Conservation (phyloP, 1,284 basidiomycete genomes). For the Ceratobasidium sp. region DNA sequence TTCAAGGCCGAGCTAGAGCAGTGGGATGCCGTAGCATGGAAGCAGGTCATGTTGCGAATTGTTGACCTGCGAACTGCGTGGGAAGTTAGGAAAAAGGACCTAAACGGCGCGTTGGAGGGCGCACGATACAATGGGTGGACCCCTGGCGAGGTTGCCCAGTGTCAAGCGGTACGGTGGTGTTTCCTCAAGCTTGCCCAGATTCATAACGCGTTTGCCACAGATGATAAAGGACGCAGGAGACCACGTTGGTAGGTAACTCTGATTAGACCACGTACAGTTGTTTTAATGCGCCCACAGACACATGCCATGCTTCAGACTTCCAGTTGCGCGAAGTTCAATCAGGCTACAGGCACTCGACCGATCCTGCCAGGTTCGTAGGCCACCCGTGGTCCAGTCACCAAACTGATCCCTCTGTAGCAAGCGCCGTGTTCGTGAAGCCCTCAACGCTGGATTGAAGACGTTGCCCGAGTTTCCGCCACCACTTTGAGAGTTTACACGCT, state of each 20-base stretch:
- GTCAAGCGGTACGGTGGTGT: constrained; percentile 23
- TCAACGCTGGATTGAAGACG: constrained; percentile 32
- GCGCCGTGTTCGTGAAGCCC: constrained; percentile 32
- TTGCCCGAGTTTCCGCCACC: constrained; percentile 40
- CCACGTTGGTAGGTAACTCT: constrained; percentile 21
- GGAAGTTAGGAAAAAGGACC: constrained; percentile 32
- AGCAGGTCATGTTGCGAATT: constrained; percentile 39
- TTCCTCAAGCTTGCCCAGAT: not conserved
- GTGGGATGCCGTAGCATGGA: constrained; percentile 38
- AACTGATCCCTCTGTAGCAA: constrained; percentile 24
- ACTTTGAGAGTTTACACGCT: constrained; percentile 1
- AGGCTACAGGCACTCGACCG: constrained; percentile 41
- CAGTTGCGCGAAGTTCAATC: constrained; percentile 34
- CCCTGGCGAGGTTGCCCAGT: constrained; percentile 31
- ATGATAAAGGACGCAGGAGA: constrained; percentile 40
- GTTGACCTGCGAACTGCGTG: constrained; percentile 27
- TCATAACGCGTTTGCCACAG: not conserved
- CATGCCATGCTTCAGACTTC: constrained; percentile 42
- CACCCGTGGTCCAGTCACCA: not conserved
- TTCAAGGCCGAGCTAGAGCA: constrained; percentile 37
- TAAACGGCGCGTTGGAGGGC: constrained; percentile 37
- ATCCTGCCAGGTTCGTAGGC: constrained; percentile 25
- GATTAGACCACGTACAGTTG: not conserved
- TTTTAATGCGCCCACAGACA: constrained; percentile 11
- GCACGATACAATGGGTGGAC: constrained; percentile 43